These are phyloP conservation scores for Tilletia walkeri DNA, from an alignment of 1,284 basidiomycete genomes.

Conservation along the genomic window DNA sequence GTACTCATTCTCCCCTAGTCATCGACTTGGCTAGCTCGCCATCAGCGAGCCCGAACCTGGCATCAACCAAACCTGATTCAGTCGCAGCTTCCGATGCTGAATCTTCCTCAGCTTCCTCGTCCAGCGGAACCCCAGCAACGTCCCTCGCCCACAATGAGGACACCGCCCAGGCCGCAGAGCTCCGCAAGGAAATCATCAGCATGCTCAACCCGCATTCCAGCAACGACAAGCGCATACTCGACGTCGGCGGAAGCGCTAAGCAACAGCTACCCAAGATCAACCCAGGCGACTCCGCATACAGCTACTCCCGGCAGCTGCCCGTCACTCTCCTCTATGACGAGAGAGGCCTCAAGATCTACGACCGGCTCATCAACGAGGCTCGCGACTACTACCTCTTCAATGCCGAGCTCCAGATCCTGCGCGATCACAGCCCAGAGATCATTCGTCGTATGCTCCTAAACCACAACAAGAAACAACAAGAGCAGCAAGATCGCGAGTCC, in stretches of 20 bases:
- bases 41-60: neutral
- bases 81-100: neutral
- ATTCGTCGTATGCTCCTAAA: conserved; percentile 50
- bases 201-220: neutral
- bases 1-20: neutral
- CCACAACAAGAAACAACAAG: conserved; percentile 23
- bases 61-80: neutral
- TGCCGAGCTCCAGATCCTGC: conserved; percentile 61
- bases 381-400: conserved; percentile 68
- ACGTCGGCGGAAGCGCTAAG: too few relatives aligned
- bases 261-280: neutral
- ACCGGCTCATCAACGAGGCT: conserved; percentile 52
- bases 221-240: neutral
- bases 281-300: conserved; percentile 17
- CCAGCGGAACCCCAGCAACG: neutral
- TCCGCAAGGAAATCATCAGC: conserved; percentile 15
- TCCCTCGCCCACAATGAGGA: neutral
- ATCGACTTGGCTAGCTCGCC: conserved; percentile 12
- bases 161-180: conserved; percentile 15
- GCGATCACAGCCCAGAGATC: conserved; percentile 59
- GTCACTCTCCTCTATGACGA: conserved; percentile 86
- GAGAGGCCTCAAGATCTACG: conserved; percentile 75
- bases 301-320: conserved; percentile 63
- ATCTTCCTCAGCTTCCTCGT: neutral
- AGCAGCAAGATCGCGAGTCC: conserved; percentile 16